phyloP scores from a whole-genome alignment of 169 alveolate species.

The Toxoplasma gondii region DNA sequence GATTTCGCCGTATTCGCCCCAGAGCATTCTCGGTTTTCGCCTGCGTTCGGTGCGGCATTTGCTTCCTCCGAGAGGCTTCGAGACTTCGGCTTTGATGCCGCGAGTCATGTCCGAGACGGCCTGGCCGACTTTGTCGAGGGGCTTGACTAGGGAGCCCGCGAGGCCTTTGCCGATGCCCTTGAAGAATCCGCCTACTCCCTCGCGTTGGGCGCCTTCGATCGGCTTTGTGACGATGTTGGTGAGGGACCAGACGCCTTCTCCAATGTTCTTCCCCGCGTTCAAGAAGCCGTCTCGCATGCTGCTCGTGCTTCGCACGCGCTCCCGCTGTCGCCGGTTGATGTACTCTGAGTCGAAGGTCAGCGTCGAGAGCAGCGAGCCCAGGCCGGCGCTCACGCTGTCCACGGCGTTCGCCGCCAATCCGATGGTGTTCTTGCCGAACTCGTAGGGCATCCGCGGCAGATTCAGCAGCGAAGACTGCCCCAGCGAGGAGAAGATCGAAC shows the following conservation, averaged over 20 bases:
- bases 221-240: constrained; percentile 91
- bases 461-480: constrained; percentile 90
- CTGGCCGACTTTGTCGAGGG: constrained; percentile 91
- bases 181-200: constrained; percentile 89
- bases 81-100: constrained; percentile 87
- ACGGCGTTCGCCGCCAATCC: constrained; percentile 90
- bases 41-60: constrained; percentile 78
- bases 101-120: constrained; percentile 89
- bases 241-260: constrained; percentile 88
- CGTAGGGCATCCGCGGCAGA: constrained; percentile 89
- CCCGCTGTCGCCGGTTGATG: constrained; percentile 87
- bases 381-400: constrained; percentile 86
- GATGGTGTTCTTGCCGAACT: constrained; percentile 86
- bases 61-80: constrained; percentile 78
- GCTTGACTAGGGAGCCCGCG: constrained; percentile 91
- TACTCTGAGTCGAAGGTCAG: constrained; percentile 90
- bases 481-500: constrained; percentile 82
- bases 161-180: constrained; percentile 91
- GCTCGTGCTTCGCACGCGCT: constrained; percentile 71
- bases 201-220: constrained; percentile 91
- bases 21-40: constrained; percentile 89
- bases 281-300: constrained; percentile 86
- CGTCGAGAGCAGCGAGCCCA: constrained; percentile 85
- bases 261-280: constrained; percentile 86
- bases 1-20: constrained; percentile 85